Conservation (phyloP, 208 protist genomes). For the Acanthamoeba lenticulata region DNA sequence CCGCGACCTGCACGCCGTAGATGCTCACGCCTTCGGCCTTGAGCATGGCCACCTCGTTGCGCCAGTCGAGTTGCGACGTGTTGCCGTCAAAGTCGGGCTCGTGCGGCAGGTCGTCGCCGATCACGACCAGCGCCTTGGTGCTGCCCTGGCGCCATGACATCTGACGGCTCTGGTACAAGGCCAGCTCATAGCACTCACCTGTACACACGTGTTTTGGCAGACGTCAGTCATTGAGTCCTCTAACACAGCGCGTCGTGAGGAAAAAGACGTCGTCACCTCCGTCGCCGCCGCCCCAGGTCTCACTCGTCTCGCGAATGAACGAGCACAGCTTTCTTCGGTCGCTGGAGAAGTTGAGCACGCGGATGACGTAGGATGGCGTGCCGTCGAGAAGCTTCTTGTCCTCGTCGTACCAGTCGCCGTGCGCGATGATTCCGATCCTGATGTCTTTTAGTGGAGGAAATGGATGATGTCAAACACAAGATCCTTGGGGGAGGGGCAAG, state of each 20-base stretch:
- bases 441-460: background rate
- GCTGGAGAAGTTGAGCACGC: background rate
- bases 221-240: too few relatives aligned
- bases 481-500: background rate
- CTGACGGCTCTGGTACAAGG: background rate
- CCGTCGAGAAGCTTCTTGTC: background rate
- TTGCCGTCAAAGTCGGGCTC: background rate
- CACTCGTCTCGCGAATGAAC: background rate
- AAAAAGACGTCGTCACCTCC: background rate
- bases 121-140: background rate
- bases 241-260: too few relatives aligned
- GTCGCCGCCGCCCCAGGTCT: constrained; percentile 25
- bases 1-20: background rate
- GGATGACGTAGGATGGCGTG: background rate
- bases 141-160: constrained; percentile 1
- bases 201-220: background rate
- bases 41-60: background rate
- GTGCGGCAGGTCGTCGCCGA: constrained; percentile 41
- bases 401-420: background rate
- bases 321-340: background rate
- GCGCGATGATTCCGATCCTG: background rate
- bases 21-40: background rate
- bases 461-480: background rate
- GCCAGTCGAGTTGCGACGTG: background rate
- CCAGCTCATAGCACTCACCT: constrained; percentile 33